Percentiles rank a stretch among this genome's conserved stretches.
phyloP scores from a whole-genome alignment of 2,329 filamentous ascomycete genomes.

The Alternaria brassicicola region DNA sequence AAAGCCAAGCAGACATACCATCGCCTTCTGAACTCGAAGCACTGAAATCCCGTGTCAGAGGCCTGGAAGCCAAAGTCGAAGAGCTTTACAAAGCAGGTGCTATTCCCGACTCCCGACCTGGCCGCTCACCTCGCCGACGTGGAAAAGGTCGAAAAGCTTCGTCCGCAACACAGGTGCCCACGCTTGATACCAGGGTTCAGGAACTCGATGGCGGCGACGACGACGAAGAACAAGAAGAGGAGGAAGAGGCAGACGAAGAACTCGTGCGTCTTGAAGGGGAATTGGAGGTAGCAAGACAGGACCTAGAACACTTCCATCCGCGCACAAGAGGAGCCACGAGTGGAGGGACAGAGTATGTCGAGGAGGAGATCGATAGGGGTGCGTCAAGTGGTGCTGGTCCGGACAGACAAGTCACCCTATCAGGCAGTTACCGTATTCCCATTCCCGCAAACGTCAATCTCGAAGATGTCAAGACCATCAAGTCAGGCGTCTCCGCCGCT shows the following conservation, averaged over 20 bases:
- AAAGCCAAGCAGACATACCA: constrained; percentile 10
- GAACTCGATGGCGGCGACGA: too few species aligned
- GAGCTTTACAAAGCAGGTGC: constrained; percentile 36
- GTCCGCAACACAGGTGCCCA: constrained; percentile 31
- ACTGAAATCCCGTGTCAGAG: constrained; percentile 43
- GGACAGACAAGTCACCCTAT: constrained; percentile 43
- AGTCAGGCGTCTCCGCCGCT: constrained; percentile 42
- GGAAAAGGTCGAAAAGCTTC: constrained; percentile 41
- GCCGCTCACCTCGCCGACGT: constrained; percentile 40
- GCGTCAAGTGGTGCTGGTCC: background rate
- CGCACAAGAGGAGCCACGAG: constrained; percentile 11
- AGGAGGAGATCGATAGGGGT: constrained; percentile 41
- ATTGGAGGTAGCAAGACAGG: constrained; percentile 39
- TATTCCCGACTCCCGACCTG: constrained; percentile 14
- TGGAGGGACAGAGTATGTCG: constrained; percentile 28
- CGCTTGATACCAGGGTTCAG: constrained; percentile 10
- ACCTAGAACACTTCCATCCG: constrained; percentile 36
- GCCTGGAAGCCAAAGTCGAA: constrained; percentile 47
- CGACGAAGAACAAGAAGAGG: constrained; percentile 31
- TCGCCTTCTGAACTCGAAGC: constrained; percentile 41
- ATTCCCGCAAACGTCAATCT: constrained; percentile 41
- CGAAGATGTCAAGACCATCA: constrained; percentile 43
- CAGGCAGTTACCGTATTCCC: constrained; percentile 46
- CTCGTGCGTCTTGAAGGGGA: constrained; percentile 41
- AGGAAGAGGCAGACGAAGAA: constrained; percentile 43